phyloP scores from a whole-genome alignment of 2,329 filamentous ascomycete genomes.

The Dactylonectria macrodidyma region DNA sequence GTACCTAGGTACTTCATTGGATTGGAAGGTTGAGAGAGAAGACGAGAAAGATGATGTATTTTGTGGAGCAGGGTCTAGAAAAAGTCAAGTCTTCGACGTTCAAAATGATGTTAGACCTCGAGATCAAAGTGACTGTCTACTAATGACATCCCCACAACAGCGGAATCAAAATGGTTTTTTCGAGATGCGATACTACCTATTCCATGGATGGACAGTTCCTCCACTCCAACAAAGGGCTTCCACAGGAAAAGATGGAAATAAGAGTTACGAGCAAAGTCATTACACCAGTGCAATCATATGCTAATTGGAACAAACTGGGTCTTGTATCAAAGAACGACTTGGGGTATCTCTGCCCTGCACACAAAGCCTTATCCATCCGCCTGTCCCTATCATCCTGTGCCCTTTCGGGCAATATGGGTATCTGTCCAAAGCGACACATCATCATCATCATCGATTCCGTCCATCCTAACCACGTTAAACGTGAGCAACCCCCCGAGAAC shows the following conservation, averaged over 20 bases:
- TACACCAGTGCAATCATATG: not conserved
- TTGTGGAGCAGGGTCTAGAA: conserved; percentile 27
- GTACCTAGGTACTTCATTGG: not conserved
- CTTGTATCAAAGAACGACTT: conserved; percentile 35
- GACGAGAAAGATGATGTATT: conserved; percentile 26
- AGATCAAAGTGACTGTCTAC: not conserved
- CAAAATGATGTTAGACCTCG: conserved; percentile 6
- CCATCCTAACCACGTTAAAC: conserved; percentile 7
- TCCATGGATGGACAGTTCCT: no score
- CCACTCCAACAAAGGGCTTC: no score
- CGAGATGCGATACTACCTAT: not conserved
- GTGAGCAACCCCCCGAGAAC: conserved; percentile 11
- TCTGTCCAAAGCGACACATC: conserved; percentile 28
- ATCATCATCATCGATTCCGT: conserved; percentile 22
- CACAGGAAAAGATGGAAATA: no score
- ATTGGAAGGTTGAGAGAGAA: conserved; percentile 14
- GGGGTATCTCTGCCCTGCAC: conserved; percentile 39
- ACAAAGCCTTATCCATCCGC: not conserved
- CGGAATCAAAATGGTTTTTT: not conserved
- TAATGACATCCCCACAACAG: no score
- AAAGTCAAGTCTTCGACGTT: conserved; percentile 32
- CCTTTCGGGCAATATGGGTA: conserved; percentile 38
- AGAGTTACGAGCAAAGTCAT: not conserved
- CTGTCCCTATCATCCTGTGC: conserved; percentile 15
- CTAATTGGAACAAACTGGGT: conserved; percentile 11